These are phyloP conservation scores for Botryotinia convoluta DNA, from an alignment of 2,329 filamentous ascomycete genomes.

Conservation along the genomic window DNA sequence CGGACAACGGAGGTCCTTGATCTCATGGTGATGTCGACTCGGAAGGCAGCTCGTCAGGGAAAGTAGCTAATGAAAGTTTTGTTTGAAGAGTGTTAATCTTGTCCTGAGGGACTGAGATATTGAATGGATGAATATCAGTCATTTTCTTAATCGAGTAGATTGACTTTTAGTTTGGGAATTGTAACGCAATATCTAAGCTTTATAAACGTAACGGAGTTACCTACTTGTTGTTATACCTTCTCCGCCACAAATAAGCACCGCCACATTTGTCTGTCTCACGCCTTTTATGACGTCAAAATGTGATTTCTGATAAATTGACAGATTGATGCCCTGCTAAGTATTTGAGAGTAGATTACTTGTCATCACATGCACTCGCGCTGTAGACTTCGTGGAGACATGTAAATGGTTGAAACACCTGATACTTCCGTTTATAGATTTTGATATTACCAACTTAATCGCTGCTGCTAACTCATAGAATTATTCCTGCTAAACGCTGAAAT, in stretches of 20 bases:
- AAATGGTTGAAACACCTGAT: neutral
- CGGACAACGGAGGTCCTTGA: conserved; percentile 10
- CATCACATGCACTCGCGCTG: neutral
- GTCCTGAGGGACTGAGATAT: neutral
- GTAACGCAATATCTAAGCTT: neutral
- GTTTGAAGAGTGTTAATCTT: neutral
- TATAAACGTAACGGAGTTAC: neutral
- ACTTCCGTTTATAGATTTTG: neutral
- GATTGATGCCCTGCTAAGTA: neutral
- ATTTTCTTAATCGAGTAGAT: neutral
- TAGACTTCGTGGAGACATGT: neutral
- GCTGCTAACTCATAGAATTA: neutral
- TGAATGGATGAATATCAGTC: neutral
- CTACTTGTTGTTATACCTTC: neutral
- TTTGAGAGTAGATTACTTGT: neutral
- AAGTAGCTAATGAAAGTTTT: neutral
- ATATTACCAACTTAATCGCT: neutral
- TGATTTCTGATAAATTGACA: neutral
- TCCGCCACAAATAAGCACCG: neutral
- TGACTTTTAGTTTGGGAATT: neutral
- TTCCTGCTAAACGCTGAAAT: neutral
- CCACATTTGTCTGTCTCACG: neutral
- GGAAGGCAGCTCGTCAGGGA: neutral
- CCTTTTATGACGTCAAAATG: neutral
- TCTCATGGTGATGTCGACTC: neutral